Evolutionary conservation across 2,329 filamentous ascomycete genomes (phyloP), one percentile per base, ranked within the genome.

Genomic region (Aureobasidium sp.): DNA sequence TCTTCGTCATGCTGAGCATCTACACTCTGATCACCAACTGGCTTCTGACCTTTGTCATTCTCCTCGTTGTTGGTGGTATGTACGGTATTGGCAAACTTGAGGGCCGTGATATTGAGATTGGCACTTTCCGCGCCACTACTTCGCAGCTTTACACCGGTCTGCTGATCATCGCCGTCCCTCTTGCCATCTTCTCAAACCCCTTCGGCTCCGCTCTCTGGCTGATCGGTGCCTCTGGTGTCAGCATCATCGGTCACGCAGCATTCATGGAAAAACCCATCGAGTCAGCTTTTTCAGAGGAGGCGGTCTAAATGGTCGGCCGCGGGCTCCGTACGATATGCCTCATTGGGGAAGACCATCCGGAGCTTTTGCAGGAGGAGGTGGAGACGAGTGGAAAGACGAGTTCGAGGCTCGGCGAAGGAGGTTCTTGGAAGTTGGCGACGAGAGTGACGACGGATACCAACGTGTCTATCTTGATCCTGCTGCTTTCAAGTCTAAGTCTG

Each of bases 201-300:
- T 87, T 97, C 75, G 77, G 83, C 71, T 95, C 92, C 57, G 83
- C 92, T 70, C 86, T 97, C 70, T 97, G 94, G 94, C 84, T 99
- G 74, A 91, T 97, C 73, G 94, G 94, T 75, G 94, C 94, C 70
- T 93, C 89, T 69, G 92, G 91, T 75, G 91, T 97, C 75, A 90
- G 87, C 74, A 95, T 97, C 69, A 81, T 97, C 68, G 94, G 94
- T 78, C 94, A 99, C 80, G 94, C 94, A 69, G 84, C 92, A 66
- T 86, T 97, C 75, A 87, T 97, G 88, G 93, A 97, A 76, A 97
- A 96, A 85, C 93, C 93, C 64, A 96, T 97, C 82, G 94, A 97
- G 87, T 93, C 95, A 92, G 92, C 92, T 97, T 99, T 99, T 97
- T 97, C 93, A 84, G 94, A 95, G 92, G 94, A 99, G 93, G 93